phyloP scores from a whole-genome alignment of 495 filamentous ascomycete genomes.

The Amphirosellinia nigrospora region DNA sequence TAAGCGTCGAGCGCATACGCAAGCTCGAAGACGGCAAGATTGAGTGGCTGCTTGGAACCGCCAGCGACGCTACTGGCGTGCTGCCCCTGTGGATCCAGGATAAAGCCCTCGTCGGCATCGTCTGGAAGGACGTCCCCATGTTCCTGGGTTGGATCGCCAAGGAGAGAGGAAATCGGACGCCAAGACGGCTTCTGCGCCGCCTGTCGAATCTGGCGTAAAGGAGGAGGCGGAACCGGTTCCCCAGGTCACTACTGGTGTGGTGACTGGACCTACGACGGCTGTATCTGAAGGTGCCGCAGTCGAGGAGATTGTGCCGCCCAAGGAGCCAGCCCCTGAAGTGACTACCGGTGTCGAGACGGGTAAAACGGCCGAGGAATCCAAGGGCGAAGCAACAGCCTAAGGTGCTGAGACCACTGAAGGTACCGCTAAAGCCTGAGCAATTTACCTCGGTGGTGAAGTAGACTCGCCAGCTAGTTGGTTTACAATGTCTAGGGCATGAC shows the following conservation, averaged over 20 bases:
- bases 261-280: constrained; percentile 20
- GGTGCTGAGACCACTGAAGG: neutral
- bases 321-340: constrained; percentile 13
- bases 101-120: constrained; percentile 64
- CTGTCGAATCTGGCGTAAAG: neutral
- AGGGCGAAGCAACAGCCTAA: neutral
- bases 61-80: constrained; percentile 69
- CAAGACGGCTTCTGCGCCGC: neutral
- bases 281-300: constrained; percentile 15
- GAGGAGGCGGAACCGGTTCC: constrained; percentile 15
- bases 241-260: constrained; percentile 23
- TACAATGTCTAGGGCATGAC: neutral
- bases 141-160: constrained; percentile 67
- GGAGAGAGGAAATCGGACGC: constrained; percentile 38
- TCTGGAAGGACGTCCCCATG: constrained; percentile 74
- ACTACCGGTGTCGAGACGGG: constrained; percentile 19
- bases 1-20: constrained; percentile 65
- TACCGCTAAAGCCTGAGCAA: constrained; percentile 1
- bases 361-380: constrained; percentile 22
- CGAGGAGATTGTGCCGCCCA: constrained; percentile 7
- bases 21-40: constrained; percentile 47
- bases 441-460: constrained; percentile 1
- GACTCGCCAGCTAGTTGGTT: neutral
- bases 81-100: constrained; percentile 74
- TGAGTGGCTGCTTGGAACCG: constrained; percentile 73